Conservation (phyloP, 2,329 filamentous ascomycete genomes). For the Trichoderma oligosporum region DNA sequence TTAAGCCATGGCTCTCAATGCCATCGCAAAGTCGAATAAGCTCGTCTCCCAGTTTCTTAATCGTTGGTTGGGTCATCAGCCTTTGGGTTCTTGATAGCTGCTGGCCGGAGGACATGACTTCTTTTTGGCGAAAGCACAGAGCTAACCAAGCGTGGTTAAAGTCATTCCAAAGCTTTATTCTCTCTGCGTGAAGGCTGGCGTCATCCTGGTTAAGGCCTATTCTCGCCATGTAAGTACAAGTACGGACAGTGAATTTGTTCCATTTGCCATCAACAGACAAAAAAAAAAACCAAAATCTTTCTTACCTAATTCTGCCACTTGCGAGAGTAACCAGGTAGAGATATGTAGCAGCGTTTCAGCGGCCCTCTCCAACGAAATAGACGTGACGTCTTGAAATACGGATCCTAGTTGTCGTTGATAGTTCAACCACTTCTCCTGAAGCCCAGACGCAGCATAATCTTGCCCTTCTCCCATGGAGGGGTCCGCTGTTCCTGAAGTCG, state of each 20-base stretch:
- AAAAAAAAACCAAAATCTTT: too few relatives aligned
- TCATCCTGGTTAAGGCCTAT: constrained; percentile 83
- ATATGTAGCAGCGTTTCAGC: constrained; percentile 51
- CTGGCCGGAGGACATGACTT: constrained; percentile 61
- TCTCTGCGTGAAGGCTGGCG: constrained; percentile 67
- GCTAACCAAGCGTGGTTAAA: constrained; percentile 93
- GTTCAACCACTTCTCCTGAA: constrained; percentile 66
- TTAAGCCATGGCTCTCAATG: constrained; percentile 85
- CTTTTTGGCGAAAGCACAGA: constrained; percentile 77
- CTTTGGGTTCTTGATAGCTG: constrained; percentile 55
- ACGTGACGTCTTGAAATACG: constrained; percentile 69
- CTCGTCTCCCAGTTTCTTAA: constrained; percentile 79
- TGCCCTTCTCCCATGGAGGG: constrained; percentile 53
- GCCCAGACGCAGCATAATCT: constrained; percentile 51
- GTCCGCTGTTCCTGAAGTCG: constrained; percentile 36
- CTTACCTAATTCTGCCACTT: constrained; percentile 55
- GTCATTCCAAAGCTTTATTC: constrained; percentile 84
- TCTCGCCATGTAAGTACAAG: constrained; percentile 21
- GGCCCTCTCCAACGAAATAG: constrained; percentile 46
- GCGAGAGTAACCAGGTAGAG: constrained; percentile 54
- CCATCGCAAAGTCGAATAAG: constrained; percentile 78
- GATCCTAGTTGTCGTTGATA: constrained; percentile 60
- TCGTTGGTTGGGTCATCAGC: constrained; percentile 62
- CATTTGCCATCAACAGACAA: not conserved
- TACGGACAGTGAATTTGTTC: not conserved